Evolutionary conservation across 805 yeast species (phyloP).

Genomic region (Yarrowia phangngaensis): DNA sequence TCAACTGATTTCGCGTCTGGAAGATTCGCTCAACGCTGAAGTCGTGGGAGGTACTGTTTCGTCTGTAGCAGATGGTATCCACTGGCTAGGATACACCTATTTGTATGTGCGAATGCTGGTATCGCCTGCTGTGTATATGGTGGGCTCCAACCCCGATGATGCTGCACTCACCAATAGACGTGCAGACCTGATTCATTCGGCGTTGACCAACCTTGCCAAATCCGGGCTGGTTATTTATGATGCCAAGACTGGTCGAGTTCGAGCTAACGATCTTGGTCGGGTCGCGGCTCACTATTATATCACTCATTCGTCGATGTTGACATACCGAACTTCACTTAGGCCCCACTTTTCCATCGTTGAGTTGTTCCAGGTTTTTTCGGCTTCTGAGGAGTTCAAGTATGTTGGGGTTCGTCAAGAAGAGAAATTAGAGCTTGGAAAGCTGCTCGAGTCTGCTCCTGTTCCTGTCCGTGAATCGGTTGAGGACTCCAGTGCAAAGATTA

Average conservation of each 20-base stretch:
- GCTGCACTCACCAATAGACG: slow-evolving; percentile 49
- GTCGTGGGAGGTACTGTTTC: slow-evolving; percentile 67
- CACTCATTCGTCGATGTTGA: slow-evolving; percentile 64
- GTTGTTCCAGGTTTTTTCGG: slow-evolving; percentile 67
- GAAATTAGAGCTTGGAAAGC: slow-evolving; percentile 61
- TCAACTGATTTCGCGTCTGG: slow-evolving; percentile 64
- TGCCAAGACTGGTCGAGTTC: slow-evolving; percentile 46
- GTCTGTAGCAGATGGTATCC: slow-evolving; percentile 59
- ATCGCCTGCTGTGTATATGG: slow-evolving; percentile 71
- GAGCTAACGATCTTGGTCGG: slow-evolving; percentile 67
- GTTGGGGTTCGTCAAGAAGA: slow-evolving; percentile 88
- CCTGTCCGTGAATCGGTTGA: slow-evolving; percentile 72
- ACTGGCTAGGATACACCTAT: slow-evolving; percentile 79
- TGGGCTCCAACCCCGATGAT: slow-evolving; percentile 56
- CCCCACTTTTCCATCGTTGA: slow-evolving; percentile 70
- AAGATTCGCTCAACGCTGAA: slow-evolving; percentile 83
- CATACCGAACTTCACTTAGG: slow-evolving; percentile 58
- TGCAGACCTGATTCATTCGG: slow-evolving; percentile 70
- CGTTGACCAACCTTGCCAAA: slow-evolving; percentile 55
- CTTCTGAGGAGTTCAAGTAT: slow-evolving; percentile 79
- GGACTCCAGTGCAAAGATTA: slow-evolving; percentile 74
- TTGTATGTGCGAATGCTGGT: slow-evolving; percentile 71
- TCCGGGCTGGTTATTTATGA: slow-evolving; percentile 62
- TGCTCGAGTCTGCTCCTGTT: slow-evolving; percentile 73
- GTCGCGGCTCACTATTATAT: slow-evolving; percentile 87